These are phyloP conservation scores for Ulvella scutata DNA, from an alignment of 139 green algal species.

Conservation along the genomic window DNA sequence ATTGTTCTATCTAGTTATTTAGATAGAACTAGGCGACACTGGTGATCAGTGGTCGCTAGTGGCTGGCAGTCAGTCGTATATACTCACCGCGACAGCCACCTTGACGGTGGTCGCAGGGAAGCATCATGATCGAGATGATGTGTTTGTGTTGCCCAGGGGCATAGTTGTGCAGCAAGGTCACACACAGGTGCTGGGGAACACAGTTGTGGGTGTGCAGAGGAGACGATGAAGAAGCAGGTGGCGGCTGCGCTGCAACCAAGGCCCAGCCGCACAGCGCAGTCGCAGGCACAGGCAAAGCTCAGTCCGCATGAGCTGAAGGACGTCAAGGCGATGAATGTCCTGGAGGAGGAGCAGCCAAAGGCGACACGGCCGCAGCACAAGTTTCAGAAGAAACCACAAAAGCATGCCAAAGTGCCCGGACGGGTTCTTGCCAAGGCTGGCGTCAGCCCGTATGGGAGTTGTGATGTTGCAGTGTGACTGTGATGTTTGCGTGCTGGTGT, in stretches of 20 bases:
- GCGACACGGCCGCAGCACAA: conserved; percentile 39
- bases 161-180: too few relatives aligned
- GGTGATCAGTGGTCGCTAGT: too few relatives aligned
- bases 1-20: too few relatives aligned
- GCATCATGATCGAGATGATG: too few relatives aligned
- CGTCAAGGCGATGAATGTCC: not conserved
- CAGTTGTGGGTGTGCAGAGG: too few relatives aligned
- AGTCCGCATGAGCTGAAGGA: not conserved
- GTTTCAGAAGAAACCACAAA: conserved; percentile 62
- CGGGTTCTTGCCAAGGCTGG: conserved; percentile 6
- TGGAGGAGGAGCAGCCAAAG: conserved; percentile 8
- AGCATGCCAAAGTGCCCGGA: conserved; percentile 39
- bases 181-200: too few relatives aligned
- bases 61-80: too few relatives aligned
- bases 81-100: too few relatives aligned
- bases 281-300: not conserved
- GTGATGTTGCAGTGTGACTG: conserved; percentile 13
- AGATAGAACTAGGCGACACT: too few relatives aligned
- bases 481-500: too few relatives aligned
- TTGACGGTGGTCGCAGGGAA: too few relatives aligned
- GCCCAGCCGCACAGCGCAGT: not conserved
- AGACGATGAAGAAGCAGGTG: not conserved
- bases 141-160: too few relatives aligned
- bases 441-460: not conserved
- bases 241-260: not conserved